These are phyloP conservation scores for Vaccinium vitisidaea DNA, from an alignment of 148 eudicot genomes.

Conservation along the genomic window DNA sequence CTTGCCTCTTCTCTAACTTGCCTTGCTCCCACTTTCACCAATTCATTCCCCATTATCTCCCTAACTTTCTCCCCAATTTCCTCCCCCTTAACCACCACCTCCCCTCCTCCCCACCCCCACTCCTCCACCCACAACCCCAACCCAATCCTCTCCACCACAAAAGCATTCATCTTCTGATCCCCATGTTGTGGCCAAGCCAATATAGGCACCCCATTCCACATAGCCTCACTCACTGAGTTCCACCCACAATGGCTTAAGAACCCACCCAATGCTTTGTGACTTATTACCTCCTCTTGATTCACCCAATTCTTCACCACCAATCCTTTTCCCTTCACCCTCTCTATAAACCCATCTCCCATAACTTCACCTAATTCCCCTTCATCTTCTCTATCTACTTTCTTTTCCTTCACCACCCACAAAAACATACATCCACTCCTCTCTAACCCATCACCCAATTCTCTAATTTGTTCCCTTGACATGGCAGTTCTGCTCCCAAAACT, in stretches of 20 bases:
- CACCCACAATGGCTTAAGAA: slow-evolving; percentile 11
- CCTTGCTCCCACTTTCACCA: not conserved
- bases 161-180: slow-evolving; percentile 14
- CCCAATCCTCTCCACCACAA: not conserved
- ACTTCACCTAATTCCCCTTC: slow-evolving; percentile 8
- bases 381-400: slow-evolving; percentile 14
- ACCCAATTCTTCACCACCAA: slow-evolving; percentile 13
- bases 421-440: slow-evolving; percentile 13
- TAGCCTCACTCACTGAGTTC: slow-evolving; percentile 9
- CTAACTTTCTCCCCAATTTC: slow-evolving; percentile 13
- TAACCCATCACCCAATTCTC: slow-evolving; percentile 17
- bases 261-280: slow-evolving; percentile 14
- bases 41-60: slow-evolving; percentile 10
- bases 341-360: slow-evolving; percentile 8
- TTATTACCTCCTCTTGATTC: slow-evolving; percentile 15
- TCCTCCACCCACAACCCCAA: slow-evolving; percentile 14
- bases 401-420: slow-evolving; percentile 15
- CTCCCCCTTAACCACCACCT: slow-evolving; percentile 6
- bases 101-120: slow-evolving; percentile 18
- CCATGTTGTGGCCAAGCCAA: slow-evolving; percentile 18
- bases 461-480: slow-evolving; percentile 18
- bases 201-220: slow-evolving; percentile 9
- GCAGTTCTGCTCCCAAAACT: slow-evolving; percentile 21
- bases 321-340: slow-evolving; percentile 7
- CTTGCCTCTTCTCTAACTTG: slow-evolving; percentile 8